These are phyloP conservation scores for Hirsutella rhossiliensis DNA, from an alignment of 2,329 filamentous ascomycete genomes.

Conservation along the genomic window DNA sequence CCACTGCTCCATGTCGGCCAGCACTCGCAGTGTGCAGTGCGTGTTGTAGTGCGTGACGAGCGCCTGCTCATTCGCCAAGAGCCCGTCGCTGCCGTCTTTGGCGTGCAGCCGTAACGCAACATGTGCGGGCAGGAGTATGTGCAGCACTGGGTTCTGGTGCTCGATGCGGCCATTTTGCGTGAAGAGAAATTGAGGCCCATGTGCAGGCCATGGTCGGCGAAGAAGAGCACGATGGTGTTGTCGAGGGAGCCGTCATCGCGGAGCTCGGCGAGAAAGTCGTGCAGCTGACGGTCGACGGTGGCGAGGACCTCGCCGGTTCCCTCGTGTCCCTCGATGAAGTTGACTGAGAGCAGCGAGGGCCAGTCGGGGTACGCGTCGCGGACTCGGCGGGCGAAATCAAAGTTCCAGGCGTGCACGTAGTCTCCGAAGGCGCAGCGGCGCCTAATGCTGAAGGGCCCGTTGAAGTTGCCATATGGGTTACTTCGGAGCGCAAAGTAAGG, in stretches of 20 bases:
- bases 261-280: not conserved
- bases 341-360: not conserved
- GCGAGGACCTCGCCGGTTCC: not conserved
- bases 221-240: not conserved
- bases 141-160: not conserved
- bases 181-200: not conserved
- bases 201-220: not conserved
- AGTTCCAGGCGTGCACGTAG: not conserved
- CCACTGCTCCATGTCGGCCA: not conserved
- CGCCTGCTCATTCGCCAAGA: not conserved
- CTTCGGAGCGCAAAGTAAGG: not conserved
- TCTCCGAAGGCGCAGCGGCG: not conserved
- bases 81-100: not conserved
- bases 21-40: not conserved
- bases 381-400: not conserved
- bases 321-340: not conserved
- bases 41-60: not conserved
- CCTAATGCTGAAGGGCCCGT: not conserved
- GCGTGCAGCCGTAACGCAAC: not conserved
- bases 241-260: not conserved
- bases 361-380: not conserved
- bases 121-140: not conserved
- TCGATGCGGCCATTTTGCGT: not conserved
- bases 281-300: not conserved
- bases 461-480: not conserved